Conservation (phyloP, 352 stramenopile species). For the Halophytophthora polymorphica region DNA sequence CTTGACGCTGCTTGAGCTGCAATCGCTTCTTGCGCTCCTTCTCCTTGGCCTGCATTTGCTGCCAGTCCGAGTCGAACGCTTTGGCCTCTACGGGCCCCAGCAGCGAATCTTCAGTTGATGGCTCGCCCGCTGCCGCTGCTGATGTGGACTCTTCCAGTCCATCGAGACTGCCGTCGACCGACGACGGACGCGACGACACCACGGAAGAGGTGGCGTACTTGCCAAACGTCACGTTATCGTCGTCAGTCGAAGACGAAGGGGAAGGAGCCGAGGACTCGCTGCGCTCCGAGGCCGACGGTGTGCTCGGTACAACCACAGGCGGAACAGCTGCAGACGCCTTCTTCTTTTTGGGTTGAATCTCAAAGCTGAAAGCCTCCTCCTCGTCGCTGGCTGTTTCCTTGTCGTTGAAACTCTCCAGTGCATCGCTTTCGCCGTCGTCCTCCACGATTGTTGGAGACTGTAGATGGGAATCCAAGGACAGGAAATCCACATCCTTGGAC, state of each 20-base stretch:
- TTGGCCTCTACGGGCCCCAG: slow-evolving; percentile 18
- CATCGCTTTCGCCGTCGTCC: slow-evolving; percentile 6
- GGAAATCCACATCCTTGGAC: slow-evolving; percentile 28
- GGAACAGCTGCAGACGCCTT: slow-evolving; percentile 3
- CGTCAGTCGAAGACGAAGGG: slow-evolving; percentile 11
- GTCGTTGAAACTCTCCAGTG: slow-evolving; percentile 11
- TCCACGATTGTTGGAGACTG: neutral
- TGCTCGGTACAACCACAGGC: neutral
- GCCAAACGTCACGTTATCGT: slow-evolving; percentile 20
- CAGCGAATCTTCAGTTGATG: slow-evolving; percentile 8
- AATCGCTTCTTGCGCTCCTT: slow-evolving; percentile 69
- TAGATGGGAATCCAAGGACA: slow-evolving; percentile 9
- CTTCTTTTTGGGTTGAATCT: slow-evolving; percentile 38
- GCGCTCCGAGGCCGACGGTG: neutral
- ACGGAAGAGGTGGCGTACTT: slow-evolving; percentile 18
- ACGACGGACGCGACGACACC: slow-evolving; percentile 10
- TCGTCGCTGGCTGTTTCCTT: slow-evolving; percentile 3
- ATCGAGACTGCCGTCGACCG: slow-evolving; percentile 20
- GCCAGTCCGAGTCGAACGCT: slow-evolving; percentile 58
- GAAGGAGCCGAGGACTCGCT: slow-evolving; percentile 9
- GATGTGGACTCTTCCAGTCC: slow-evolving; percentile 8
- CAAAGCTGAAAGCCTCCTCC: slow-evolving; percentile 49
- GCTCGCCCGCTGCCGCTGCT: neutral
- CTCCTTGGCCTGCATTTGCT: slow-evolving; percentile 70
- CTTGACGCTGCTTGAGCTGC: slow-evolving; percentile 71